Percentiles rank a stretch among this genome's conserved stretches.
These are phyloP conservation scores for Deakozyma indianensis DNA, from an alignment of 805 yeast species.

Conservation along the genomic window DNA sequence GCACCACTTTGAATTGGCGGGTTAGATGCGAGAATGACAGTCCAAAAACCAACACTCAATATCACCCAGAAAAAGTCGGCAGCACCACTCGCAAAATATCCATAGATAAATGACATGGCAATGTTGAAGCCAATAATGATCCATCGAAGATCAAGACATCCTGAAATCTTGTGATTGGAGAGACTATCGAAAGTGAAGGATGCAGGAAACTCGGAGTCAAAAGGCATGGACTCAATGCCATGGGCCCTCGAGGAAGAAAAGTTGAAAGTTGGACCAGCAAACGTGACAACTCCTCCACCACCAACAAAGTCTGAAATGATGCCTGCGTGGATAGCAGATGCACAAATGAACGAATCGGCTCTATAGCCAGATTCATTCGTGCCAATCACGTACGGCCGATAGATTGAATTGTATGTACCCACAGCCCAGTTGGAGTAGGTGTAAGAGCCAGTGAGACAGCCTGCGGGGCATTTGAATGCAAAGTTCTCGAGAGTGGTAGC, in stretches of 20 bases:
- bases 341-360: slow-evolving; percentile 82
- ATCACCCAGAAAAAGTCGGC: slow-evolving; percentile 48
- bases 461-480: slow-evolving; percentile 69
- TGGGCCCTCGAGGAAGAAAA: slow-evolving; percentile 33
- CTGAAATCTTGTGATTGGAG: slow-evolving; percentile 20
- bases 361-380: slow-evolving; percentile 55
- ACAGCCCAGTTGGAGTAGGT: slow-evolving; percentile 62
- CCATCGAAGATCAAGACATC: slow-evolving; percentile 60
- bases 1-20: slow-evolving; percentile 36
- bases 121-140: slow-evolving; percentile 43
- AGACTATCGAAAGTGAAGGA: slow-evolving; percentile 48
- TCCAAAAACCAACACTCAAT: slow-evolving; percentile 66
- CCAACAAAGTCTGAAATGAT: slow-evolving; percentile 58
- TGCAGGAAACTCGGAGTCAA: slow-evolving; percentile 61
- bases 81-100: slow-evolving; percentile 34
- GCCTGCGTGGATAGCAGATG: slow-evolving; percentile 83
- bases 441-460: slow-evolving; percentile 69
- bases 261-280: slow-evolving; percentile 34
- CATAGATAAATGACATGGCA: slow-evolving; percentile 34
- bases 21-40: slow-evolving; percentile 66
- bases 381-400: slow-evolving; percentile 61
- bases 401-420: slow-evolving; percentile 53
- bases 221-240: slow-evolving; percentile 39
- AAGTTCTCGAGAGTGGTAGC: slow-evolving; percentile 32
- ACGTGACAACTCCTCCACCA: slow-evolving; percentile 57